Evolutionary conservation across 2,329 filamentous ascomycete genomes (phyloP).

Genomic region (Escovopsis sp.): DNA sequence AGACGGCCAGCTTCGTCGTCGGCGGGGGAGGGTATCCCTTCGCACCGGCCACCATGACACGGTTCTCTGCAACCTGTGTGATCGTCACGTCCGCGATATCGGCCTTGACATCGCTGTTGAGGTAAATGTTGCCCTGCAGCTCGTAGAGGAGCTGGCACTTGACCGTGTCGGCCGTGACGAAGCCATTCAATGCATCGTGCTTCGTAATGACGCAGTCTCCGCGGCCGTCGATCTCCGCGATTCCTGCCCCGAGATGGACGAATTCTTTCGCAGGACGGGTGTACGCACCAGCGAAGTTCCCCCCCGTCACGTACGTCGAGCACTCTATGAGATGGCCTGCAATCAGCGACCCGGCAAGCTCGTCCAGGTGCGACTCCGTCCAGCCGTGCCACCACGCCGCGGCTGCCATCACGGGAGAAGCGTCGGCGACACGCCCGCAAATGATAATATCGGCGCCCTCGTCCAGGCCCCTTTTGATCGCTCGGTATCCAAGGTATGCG

Average conservation of each 20-base stretch:
- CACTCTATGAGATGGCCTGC: constrained; percentile 38
- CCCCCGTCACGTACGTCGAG: constrained; percentile 34
- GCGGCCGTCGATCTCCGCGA: constrained; percentile 31
- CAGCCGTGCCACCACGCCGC: constrained; percentile 38
- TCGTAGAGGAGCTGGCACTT: constrained; percentile 35
- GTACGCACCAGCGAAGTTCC: constrained; percentile 32
- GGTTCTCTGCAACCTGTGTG: constrained; percentile 18
- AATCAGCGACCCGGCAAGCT: constrained; percentile 30
- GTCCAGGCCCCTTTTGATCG: constrained; percentile 23
- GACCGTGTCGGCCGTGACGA: constrained; percentile 22
- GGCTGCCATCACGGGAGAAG: constrained; percentile 33
- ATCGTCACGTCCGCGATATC: constrained; percentile 21
- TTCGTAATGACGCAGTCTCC: constrained; percentile 34
- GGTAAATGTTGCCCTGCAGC: constrained; percentile 30
- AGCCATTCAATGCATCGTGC: constrained; percentile 27
- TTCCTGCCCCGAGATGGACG: constrained; percentile 28
- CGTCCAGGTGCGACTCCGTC: constrained; percentile 27
- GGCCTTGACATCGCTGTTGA: constrained; percentile 34
- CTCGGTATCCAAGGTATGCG: constrained; percentile 36
- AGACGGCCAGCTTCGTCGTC: constrained; percentile 37
- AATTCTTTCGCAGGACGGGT: constrained; percentile 9
- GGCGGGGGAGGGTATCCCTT: constrained; percentile 29
- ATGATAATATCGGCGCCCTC: constrained; percentile 27
- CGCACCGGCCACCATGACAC: constrained; percentile 26
- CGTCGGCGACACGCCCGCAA: constrained; percentile 28